phyloP scores from a whole-genome alignment of 1,284 basidiomycete species.

The Tetrapyrgos nigripes region DNA sequence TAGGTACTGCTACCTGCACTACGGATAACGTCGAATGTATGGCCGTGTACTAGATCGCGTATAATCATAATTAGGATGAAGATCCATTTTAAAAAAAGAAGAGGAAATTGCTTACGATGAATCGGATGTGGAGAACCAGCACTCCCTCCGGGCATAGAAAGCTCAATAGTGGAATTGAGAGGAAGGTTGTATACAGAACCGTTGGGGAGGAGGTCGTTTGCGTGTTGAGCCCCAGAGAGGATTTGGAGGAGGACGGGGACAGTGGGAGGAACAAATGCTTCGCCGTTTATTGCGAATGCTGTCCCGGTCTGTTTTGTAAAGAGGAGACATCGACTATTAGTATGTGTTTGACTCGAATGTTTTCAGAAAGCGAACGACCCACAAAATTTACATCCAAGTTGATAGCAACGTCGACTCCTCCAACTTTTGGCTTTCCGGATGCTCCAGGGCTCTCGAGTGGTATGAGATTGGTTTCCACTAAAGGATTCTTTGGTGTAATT shows the following conservation, averaged over 20 bases:
- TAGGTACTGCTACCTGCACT: constrained; percentile 28
- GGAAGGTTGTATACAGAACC: constrained; percentile 29
- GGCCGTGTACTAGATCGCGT: constrained; percentile 40
- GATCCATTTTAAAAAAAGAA: not conserved
- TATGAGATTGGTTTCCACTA: constrained; percentile 36
- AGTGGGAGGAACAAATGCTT: constrained; percentile 28
- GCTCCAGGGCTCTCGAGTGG: constrained; percentile 30
- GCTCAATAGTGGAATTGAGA: constrained; percentile 27
- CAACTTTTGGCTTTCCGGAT: constrained; percentile 29
- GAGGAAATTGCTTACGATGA: constrained; percentile 10
- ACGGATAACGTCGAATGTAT: constrained; percentile 37
- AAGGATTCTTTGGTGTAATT: constrained; percentile 18
- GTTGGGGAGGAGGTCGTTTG: constrained; percentile 23
- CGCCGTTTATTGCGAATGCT: constrained; percentile 20
- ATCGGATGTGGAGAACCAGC: constrained; percentile 3
- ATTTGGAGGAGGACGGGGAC: constrained; percentile 36
- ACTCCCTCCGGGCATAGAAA: constrained; percentile 25
- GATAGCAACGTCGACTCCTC: constrained; percentile 33
- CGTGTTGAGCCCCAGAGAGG: constrained; percentile 27
- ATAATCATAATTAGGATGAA: constrained; percentile 18
- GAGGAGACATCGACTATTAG: constrained; percentile 16
- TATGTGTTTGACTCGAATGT: constrained; percentile 14
- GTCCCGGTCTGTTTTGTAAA: not conserved
- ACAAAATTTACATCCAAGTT: constrained; percentile 27
- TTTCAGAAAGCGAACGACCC: not conserved